A percentile compares a stretch with the other conserved stretches of the same genome.
Evolutionary conservation across 1,139 yeast genomes (phyloP).

Genomic region (Yamadazyma buinensis): DNA sequence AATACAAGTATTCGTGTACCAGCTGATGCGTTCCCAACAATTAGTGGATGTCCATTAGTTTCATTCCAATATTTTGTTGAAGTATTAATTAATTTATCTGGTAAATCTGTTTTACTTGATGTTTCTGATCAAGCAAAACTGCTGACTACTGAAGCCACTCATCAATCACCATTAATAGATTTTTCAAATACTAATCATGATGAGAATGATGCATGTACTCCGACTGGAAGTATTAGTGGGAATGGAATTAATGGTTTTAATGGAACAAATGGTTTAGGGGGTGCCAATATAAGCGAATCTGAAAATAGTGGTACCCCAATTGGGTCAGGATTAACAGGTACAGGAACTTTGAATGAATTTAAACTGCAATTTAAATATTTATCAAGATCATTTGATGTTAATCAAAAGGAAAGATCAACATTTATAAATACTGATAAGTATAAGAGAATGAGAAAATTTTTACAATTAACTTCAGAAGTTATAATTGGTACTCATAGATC

Average conservation of each 20-base stretch:
- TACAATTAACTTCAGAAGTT: conserved; percentile 75
- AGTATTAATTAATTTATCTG: conserved; percentile 66
- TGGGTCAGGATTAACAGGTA: neutral
- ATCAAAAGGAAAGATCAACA: conserved; percentile 36
- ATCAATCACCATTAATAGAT: conserved; percentile 16
- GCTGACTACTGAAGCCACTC: conserved; percentile 9
- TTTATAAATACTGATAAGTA: conserved; percentile 76
- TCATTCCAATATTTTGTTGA: conserved; percentile 85
- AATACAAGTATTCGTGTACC: conserved; percentile 71
- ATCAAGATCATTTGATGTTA: conserved; percentile 20
- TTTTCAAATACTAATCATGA: conserved; percentile 4
- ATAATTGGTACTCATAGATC: conserved; percentile 73
- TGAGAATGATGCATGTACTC: conserved; percentile 5
- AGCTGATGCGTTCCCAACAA: conserved; percentile 82
- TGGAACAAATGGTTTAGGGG: neutral
- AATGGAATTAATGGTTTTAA: conserved; percentile 4
- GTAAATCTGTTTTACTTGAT: conserved; percentile 34
- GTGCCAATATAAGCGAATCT: neutral
- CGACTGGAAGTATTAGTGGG: conserved; percentile 1
- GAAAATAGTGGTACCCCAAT: neutral
- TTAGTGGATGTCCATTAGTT: conserved; percentile 67
- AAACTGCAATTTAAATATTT: conserved; percentile 31
- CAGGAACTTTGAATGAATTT: conserved; percentile 14
- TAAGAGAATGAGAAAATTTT: conserved; percentile 69
- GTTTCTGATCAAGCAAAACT: conserved; percentile 23